Evolutionary conservation across 108 stramenopile genomes (phyloP), one percentile per base, ranked within the genome.

Genomic region (Schizochytrium sp.): DNA sequence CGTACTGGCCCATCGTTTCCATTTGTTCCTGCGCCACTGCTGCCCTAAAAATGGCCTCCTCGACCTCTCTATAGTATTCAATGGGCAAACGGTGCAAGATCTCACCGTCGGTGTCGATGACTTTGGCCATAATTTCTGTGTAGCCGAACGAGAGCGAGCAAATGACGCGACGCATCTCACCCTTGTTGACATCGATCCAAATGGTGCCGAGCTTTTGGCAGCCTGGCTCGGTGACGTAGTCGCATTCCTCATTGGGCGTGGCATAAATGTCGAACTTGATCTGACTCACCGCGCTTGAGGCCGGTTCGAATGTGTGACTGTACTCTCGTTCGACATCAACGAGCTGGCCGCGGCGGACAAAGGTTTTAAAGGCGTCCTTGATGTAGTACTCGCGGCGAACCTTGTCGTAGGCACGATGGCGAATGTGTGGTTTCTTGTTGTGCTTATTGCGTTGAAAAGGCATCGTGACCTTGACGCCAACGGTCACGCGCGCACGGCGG

Each of bases 261-360:
- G 76, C 76, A 23, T 83, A 83, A 6, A 83, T 34, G 51, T 83
- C 76, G 51, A 83, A 83, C 76, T 83, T 83, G 51, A 83, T 83
- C 19, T 12, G 19, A 45, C 48, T 23, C 10, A 53, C 51, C 16
- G 19, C 14, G 18, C 48, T 53, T 3, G 76, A 83, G 2, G 76
- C 76, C 14, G 76, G 76, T 23, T 47, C 76, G 51, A 83, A 83
- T 18, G 76, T 53, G 51, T 83, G 76, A 18, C 51, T 83, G 51
- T 83, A 83, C 51, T 53, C 48, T 6, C 51, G 48, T 18, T 83
- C 14, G 19, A 83, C 76, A 23, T 83, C 76, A 16, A 83, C 76
- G 51, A 83, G 76, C 51, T 83, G 19, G 45, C 76, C 76, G 28
- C 76, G 76, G 48, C 45, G 48, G 25, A 83, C 76, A 53, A 83